Base-by-base conservation (phyloP, 805 yeast genomes). In the Pichia occidentalis region DNA sequence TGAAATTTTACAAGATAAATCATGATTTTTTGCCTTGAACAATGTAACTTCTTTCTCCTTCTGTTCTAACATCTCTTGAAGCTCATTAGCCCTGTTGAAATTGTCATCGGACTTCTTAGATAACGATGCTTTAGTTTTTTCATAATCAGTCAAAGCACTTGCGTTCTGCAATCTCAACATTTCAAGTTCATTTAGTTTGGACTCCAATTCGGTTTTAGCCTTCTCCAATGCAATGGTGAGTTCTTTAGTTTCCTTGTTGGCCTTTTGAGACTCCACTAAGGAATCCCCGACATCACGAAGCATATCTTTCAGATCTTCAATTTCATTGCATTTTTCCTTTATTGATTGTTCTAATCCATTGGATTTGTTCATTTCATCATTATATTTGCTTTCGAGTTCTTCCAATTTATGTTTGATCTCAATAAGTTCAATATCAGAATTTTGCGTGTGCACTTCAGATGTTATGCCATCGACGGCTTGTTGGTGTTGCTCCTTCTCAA, bases 271-370 rank as follows among this genome's bases (percentile, higher is more conserved):
- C 5, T 73, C 70, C 1, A 87, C 94, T 7, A 87, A 64, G 34
- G 85, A 94, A 50, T 83, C 74, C 1, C 96, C 96, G 20, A 87
- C 68, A 40, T 73, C 77, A 45, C 71, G 71, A 37, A 88, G 56
- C 85, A 81, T 84, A 41, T 86, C 96, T 50, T 78, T 73, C 36
- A 83, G 65, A 36, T 67, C 70, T 32, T 77, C 86, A 13, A 86
- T 61, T 51, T 87, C 95, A 38, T 75, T 83, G 10, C 52, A 41
- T 43, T 77, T 76, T 7, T 52, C 32, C 24, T 56, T 59, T n/a
- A 75, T 40, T 7, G 60, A 57, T 3, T 47, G 37, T 22, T 55
- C 61, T 4, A 61, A 37, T 10, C 47, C 47, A 2, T 31, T 24
- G 5, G 42, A 26, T 39, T 51, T 37, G 14, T 29, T 30, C 13